These are phyloP conservation scores for Tulasnella sp. DNA, from an alignment of 768 basidiomycete species.

Conservation along the genomic window DNA sequence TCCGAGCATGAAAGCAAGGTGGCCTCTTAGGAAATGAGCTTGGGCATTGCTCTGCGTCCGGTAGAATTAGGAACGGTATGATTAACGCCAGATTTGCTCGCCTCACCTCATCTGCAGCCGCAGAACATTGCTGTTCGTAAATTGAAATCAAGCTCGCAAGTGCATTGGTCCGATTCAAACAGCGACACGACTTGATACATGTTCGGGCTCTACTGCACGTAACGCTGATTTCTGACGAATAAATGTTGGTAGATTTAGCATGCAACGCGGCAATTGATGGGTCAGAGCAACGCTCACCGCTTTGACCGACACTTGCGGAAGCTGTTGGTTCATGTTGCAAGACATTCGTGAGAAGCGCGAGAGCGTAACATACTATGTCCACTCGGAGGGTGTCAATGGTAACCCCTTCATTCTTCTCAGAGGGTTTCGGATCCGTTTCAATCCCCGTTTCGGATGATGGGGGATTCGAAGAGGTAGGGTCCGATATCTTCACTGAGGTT, in stretches of 20 bases:
- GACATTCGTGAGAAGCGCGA: conserved; percentile 70
- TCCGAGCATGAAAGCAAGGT: conserved; percentile 67
- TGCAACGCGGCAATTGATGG: not conserved
- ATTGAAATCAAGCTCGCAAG: conserved; percentile 46
- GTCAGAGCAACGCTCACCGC: not conserved
- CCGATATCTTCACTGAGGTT: not conserved
- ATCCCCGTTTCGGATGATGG: conserved; percentile 18
- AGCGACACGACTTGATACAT: conserved; percentile 51
- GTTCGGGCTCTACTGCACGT: conserved; percentile 42
- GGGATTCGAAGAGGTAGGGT: not conserved
- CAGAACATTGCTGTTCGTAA: conserved; percentile 32
- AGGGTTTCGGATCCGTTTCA: conserved; percentile 23
- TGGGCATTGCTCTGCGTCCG: conserved; percentile 19
- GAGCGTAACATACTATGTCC: conserved; percentile 66
- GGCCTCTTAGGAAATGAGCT: conserved; percentile 46
- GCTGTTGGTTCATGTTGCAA: conserved; percentile 38
- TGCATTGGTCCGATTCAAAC: conserved; percentile 39
- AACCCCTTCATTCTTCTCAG: conserved; percentile 16
- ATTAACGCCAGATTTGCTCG: not conserved
- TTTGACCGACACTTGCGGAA: not conserved
- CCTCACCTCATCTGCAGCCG: not conserved
- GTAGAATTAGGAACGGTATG: not conserved
- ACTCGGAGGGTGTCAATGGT: conserved; percentile 37
- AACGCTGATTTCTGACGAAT: conserved; percentile 42
- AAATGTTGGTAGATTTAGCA: not conserved